Conservation (phyloP, 306 rosid genomes). For the Sindora glabra region DNA sequence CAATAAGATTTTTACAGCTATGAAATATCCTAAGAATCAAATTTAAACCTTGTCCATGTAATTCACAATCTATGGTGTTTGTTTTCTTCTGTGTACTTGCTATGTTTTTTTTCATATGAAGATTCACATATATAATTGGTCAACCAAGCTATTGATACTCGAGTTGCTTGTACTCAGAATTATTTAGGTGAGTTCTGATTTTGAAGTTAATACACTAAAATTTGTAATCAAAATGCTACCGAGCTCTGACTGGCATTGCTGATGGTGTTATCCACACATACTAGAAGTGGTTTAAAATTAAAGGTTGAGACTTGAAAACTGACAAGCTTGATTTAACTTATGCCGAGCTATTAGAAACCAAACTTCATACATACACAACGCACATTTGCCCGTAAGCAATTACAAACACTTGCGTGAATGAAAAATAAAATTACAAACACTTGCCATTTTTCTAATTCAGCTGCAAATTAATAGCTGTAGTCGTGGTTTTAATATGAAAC, state of each 20-base stretch:
- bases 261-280: not conserved
- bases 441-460: too few species aligned
- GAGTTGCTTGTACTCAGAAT: not conserved
- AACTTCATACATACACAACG: too few species aligned
- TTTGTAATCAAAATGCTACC: not conserved
- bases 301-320: too few species aligned
- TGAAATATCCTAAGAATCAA: not conserved
- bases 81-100: not conserved
- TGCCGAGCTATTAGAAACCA: too few species aligned
- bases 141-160: not conserved
- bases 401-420: too few species aligned
- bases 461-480: too few species aligned
- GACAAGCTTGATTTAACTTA: too few species aligned
- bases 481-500: too few species aligned
- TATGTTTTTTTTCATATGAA: not conserved
- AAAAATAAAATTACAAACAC: too few species aligned
- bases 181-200: not conserved
- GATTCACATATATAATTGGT: too few species aligned
- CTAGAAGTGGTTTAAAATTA: not conserved
- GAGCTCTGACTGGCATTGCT: too few species aligned
- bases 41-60: not conserved
- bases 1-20: conserved; percentile 6
- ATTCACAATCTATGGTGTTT: not conserved
- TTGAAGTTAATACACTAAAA: not conserved
- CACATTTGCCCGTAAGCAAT: too few species aligned